phyloP scores from a whole-genome alignment of 2,329 filamentous ascomycete genomes.

The Ceratocystis lukuohia region DNA sequence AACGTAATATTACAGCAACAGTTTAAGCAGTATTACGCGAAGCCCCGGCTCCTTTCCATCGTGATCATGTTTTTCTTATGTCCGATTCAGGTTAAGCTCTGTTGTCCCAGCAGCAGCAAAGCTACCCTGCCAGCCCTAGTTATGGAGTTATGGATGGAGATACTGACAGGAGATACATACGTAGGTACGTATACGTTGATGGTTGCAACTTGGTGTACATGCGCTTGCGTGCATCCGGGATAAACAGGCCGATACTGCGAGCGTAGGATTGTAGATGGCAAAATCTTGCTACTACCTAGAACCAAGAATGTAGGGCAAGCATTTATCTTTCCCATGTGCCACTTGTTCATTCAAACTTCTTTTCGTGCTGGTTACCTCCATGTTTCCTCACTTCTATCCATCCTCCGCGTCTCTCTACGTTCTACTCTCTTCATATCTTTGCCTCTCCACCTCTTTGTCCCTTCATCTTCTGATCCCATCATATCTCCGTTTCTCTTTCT shows the following conservation, averaged over 20 bases:
- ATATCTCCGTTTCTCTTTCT: too few relatives aligned
- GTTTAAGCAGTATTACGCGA: not conserved
- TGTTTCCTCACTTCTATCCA: not conserved
- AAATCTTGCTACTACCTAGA: too few relatives aligned
- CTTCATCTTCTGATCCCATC: too few relatives aligned
- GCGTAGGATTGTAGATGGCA: too few relatives aligned
- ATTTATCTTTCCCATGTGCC: not conserved
- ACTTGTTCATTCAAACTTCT: too few relatives aligned
- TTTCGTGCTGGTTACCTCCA: not conserved
- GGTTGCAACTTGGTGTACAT: too few relatives aligned
- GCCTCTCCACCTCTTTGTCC: not conserved
- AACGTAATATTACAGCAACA: not conserved
- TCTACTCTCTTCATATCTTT: not conserved
- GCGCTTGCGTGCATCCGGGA: too few relatives aligned
- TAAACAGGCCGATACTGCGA: too few relatives aligned
- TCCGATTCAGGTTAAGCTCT: not conserved
- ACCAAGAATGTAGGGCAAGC: not conserved
- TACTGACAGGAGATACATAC: too few relatives aligned
- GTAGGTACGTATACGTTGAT: too few relatives aligned
- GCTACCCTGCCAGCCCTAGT: not conserved
- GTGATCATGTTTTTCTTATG: not conserved
- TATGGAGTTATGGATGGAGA: too few relatives aligned
- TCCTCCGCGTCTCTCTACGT: not conserved
- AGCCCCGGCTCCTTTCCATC: not conserved
- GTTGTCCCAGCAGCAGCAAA: not conserved